Percentiles rank a stretch among this genome's conserved stretches.
Conservation (phyloP, 352 stramenopile species). For the Phytophthora agathidicida region DNA sequence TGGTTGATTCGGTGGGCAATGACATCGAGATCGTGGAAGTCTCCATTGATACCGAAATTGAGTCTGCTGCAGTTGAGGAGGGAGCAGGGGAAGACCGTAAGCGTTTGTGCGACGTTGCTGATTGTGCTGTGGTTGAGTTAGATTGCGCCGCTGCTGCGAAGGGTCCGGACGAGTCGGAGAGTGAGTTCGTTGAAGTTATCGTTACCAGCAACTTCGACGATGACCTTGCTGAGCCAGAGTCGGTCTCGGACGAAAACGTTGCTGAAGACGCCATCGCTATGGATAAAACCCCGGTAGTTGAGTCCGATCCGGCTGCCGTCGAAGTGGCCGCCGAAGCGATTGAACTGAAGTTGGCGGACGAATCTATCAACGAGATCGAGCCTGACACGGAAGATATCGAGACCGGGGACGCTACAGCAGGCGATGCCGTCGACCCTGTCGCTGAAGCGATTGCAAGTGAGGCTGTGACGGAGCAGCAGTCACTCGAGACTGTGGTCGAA, state of each 20-base stretch:
- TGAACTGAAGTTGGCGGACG: neutral
- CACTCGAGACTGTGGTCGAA: too few relatives aligned
- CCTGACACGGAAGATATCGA: neutral
- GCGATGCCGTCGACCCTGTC: neutral
- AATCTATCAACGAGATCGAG: neutral
- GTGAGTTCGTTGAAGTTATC: neutral
- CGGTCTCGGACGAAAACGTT: neutral
- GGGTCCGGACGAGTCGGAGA: too few relatives aligned
- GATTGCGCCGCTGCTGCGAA: too few relatives aligned
- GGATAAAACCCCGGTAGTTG: neutral
- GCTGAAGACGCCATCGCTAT: neutral
- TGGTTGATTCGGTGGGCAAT: too few relatives aligned
- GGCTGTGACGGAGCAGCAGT: too few relatives aligned
- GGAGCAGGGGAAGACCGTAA: too few relatives aligned
- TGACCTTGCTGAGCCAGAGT: conserved; percentile 3
- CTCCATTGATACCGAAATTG: too few relatives aligned
- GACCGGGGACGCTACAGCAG: neutral
- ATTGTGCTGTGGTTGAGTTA: too few relatives aligned
- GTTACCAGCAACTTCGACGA: neutral
- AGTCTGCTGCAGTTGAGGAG: too few relatives aligned
- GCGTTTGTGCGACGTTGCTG: too few relatives aligned
- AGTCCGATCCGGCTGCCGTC: neutral
- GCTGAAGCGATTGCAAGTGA: neutral
- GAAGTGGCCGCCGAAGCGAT: conserved; percentile 1
- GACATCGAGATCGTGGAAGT: too few relatives aligned